These are phyloP conservation scores for Rhizopus stolonifer DNA, from an alignment of 371 early-diverging fungal species.

Conservation along the genomic window DNA sequence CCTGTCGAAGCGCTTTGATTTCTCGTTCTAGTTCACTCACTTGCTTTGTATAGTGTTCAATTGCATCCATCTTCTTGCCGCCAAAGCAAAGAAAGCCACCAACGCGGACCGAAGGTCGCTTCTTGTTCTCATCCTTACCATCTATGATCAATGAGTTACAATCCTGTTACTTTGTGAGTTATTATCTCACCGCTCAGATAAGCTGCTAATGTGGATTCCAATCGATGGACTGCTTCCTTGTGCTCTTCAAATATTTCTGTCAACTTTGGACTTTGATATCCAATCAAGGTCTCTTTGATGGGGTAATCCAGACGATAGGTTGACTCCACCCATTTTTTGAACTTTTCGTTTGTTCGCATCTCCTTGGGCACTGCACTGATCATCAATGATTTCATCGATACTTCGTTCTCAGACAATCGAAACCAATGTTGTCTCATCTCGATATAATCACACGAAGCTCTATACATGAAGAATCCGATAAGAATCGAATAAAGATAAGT, in stretches of 20 bases:
- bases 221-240: conserved; percentile 57
- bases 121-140: conserved; percentile 48
- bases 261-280: conserved; percentile 68
- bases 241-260: conserved; percentile 71
- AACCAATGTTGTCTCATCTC: conserved; percentile 61
- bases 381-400: conserved; percentile 65
- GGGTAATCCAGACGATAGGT: conserved; percentile 38
- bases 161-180: background rate
- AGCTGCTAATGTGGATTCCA: conserved; percentile 69
- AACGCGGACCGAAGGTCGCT: conserved; percentile 52
- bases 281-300: conserved; percentile 68
- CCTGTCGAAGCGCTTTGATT: conserved; percentile 60
- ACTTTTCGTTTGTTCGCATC: conserved; percentile 54
- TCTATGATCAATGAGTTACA: conserved; percentile 20
- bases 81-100: conserved; percentile 44
- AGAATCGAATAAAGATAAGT: conserved; percentile 62
- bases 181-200: conserved; percentile 65
- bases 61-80: conserved; percentile 75
- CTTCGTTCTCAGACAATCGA: conserved; percentile 55
- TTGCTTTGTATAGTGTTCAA: conserved; percentile 67
- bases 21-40: conserved; percentile 65
- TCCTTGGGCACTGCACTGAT: conserved; percentile 66
- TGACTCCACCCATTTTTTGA: conserved; percentile 55
- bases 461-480: conserved; percentile 53
- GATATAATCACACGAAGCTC: conserved; percentile 62